Base-by-base conservation (phyloP, 139 green algal species). In the Marvania coccoides region DNA sequence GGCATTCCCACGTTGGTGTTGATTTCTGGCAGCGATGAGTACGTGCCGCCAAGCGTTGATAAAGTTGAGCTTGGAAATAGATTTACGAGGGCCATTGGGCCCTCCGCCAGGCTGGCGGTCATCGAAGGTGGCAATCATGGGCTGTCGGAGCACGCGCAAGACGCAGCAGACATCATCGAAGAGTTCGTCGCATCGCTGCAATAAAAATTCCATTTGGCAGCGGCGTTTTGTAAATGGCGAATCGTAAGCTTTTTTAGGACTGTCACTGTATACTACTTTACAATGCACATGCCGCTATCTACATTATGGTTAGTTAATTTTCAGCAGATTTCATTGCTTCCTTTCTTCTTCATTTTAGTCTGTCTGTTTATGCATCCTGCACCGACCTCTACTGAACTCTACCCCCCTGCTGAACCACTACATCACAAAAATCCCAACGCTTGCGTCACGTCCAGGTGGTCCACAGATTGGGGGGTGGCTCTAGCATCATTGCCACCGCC, bases 11-110 rank as follows among this genome's bases (percentile, higher is more conserved):
- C 73, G 3, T 56, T 89, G 3, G 30, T 86, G 12, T 51, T 89
- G n/a, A 30, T 76, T 1, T 74, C 63, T 13, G 78, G 81, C 0
- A 60, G 57, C 1, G 83, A 89, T 23, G 78, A 89, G 53, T 89
- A 72, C 29, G 46, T 81, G 3, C 81, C 75, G 0, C 28, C 34
- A 1, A 8, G 1, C 0, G 46, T 75, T 0, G 58, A 79, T 40
- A 40, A 36, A 3, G 2, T 7, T 6, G 46, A 12, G 3, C 35
- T 77, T 24, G 68, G 59, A 1, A 29, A 56, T 29, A 54, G 72
- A 15, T 35, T 85, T 14, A 62, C 58, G 19, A 6, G 39, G 15
- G 69, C 77, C 6, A 80, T 84, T 4, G 68, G 65, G 5, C 14
- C 19, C 6, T 57, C 37, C 5, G 73, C 72, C 1, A 39, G 15